Base-by-base conservation (phyloP, 78 protist genomes). In the Dictyostelium citrinum region DNA sequence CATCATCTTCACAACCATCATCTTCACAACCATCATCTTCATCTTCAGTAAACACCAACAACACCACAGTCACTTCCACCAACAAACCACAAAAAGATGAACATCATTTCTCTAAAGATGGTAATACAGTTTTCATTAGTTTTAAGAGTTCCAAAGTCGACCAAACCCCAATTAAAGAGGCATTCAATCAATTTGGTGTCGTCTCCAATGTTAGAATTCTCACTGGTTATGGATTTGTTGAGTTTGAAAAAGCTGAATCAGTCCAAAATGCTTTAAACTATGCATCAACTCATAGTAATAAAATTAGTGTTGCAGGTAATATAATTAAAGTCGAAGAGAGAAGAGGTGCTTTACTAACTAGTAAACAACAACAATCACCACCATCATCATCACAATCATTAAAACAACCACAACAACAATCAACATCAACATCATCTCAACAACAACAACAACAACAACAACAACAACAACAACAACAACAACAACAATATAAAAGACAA, bases 191-290 rank as follows among this genome's bases (percentile, higher is more conserved):
- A 88, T 88, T 67, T 33, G 93, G 93, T 14, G 9, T 17, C 4
- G 49, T 88, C 46, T 14, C 35, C 31, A 37, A 67, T 27, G 70
- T 88, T 9, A 78, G 75, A 74, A 45, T 76, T 33, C 71, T 88
- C 17, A 29, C 84, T 6, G 77, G 82, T 17, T 88, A 88, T 78
- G 93, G 84, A 3, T 88, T 88, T 45, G 93, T 88, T 14, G 93
- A 88, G 17, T 88, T 88, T 78, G 85, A 88, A 3, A 79, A 88
- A 55, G 27, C 80, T 17, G 93, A 88, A 39, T 68, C 64, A 4
- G 93, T 79, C 10, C 79, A 78, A 45, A 22, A 67, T 9, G 93
- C 70, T 11, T n/a, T 88, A 17, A 45, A 6, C 17, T 60, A 75
- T 24, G 43, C 35, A 37, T 35, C 58, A 41, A 29, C 24, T 17